Conservation (phyloP, 768 basidiomycete species). For the Naematelia aurantialba region DNA sequence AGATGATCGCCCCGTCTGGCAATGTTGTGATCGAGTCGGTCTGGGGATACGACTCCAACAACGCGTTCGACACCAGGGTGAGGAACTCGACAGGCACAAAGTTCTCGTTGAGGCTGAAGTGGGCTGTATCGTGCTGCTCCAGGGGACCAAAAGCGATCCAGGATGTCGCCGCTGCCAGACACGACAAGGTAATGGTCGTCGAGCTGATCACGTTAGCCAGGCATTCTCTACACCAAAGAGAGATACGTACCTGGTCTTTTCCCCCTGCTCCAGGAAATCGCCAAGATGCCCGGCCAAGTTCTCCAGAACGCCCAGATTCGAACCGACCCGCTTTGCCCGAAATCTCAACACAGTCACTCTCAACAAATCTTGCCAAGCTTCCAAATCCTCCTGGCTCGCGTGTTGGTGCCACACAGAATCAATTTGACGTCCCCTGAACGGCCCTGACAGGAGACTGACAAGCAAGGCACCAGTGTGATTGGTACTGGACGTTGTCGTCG, state of each 20-base stretch:
- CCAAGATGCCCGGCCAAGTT: conserved; percentile 30
- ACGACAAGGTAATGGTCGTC: conserved; percentile 35
- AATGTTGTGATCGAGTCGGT: not conserved
- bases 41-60: conserved; percentile 28
- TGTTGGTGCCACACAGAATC: conserved; percentile 31
- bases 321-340: conserved; percentile 35
- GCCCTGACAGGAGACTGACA: conserved; percentile 34
- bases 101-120: conserved; percentile 25
- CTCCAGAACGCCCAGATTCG: conserved; percentile 41
- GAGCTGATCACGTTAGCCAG: conserved; percentile 11
- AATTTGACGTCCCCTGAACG: conserved; percentile 30
- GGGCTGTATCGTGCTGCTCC: conserved; percentile 18
- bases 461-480: conserved; percentile 44
- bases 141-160: conserved; percentile 20
- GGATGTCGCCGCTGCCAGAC: conserved; percentile 25
- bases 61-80: conserved; percentile 20
- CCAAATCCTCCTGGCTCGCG: conserved; percentile 23
- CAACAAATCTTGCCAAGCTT: conserved; percentile 31
- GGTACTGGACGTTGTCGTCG: conserved; percentile 17
- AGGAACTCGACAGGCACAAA: conserved; percentile 36
- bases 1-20: conserved; percentile 6
- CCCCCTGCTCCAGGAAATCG: conserved; percentile 23
- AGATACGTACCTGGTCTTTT: conserved; percentile 25
- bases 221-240: not conserved
- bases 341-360: conserved; percentile 28